phyloP scores from a whole-genome alignment of 805 yeast genomes.

The Zygosaccharomyces pseudorouxii region DNA sequence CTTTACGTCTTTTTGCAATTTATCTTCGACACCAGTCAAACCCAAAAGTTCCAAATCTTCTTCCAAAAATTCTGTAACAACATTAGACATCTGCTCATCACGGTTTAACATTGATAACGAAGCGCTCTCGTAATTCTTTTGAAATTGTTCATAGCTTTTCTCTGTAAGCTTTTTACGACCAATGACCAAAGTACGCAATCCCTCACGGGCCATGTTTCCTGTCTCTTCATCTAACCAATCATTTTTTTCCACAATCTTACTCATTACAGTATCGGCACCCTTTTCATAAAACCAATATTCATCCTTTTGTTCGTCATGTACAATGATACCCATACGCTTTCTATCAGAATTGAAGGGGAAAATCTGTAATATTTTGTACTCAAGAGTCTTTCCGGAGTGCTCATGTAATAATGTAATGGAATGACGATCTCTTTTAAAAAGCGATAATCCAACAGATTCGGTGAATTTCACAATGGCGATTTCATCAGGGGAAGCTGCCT shows the following conservation, averaged over 20 bases:
- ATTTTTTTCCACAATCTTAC: slow-evolving; percentile 69
- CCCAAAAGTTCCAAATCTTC: slow-evolving; percentile 82
- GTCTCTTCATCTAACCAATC: slow-evolving; percentile 99
- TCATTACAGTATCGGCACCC: slow-evolving; percentile 97
- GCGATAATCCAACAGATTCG: slow-evolving; percentile 74
- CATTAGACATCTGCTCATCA: slow-evolving; percentile 66
- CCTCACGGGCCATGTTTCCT: slow-evolving; percentile 97
- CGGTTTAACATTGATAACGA: slow-evolving; percentile 74
- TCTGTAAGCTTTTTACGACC: slow-evolving; percentile 70
- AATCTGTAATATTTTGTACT: slow-evolving; percentile 67
- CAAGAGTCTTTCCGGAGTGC: slow-evolving; percentile 45
- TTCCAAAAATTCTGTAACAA: slow-evolving; percentile 67
- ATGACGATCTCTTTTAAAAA: slow-evolving; percentile 76
- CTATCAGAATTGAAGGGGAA: slow-evolving; percentile 96
- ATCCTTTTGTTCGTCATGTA: slow-evolving; percentile 54
- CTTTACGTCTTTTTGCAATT: slow-evolving; percentile 85
- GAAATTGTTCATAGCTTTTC: slow-evolving; percentile 57
- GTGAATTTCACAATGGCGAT: slow-evolving; percentile 94
- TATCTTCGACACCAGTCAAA: slow-evolving; percentile 95
- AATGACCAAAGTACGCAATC: slow-evolving; percentile 88
- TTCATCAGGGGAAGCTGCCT: slow-evolving; percentile 98
- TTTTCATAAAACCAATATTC: slow-evolving; percentile 84
- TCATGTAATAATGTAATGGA: slow-evolving; percentile 65
- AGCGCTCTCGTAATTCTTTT: slow-evolving; percentile 62
- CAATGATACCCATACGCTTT: slow-evolving; percentile 91